Base-by-base conservation (phyloP, 1,284 basidiomycete genomes). In the Meripilus lineatus region DNA sequence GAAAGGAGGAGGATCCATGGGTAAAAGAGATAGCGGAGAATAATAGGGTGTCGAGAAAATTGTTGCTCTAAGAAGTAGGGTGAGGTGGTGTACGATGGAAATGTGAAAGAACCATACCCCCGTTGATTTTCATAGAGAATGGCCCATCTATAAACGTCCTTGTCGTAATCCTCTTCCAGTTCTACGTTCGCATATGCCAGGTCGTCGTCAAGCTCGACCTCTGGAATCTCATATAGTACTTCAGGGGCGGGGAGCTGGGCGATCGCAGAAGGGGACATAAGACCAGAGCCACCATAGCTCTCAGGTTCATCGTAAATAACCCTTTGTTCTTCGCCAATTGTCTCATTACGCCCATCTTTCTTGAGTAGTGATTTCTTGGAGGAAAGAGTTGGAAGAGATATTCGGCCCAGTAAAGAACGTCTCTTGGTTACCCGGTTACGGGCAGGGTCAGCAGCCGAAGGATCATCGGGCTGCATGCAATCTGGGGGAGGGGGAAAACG, bases 91-190 rank as follows among this genome's bases (percentile, higher is more conserved):
- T 17, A 26, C 3, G 17, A 26, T 22, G 4, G 32, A 32, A 41
- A 17, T 40, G 15, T 13, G 34, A 6, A 22, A 28, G 34, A 38
- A 37, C 67, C 72, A 46, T 53, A 86, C 86, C 87, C 87, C 59
- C 87, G 68, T 61, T 90, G 87, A 57, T 90, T 88, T 62, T 89
- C 79, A 50, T 79, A 77, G n/a, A 89, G 55, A 13, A 84, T 61
- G 6, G 82, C 86, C 88, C 88, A 90, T 58, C 74, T 70, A 57
- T 84, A 89, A 6, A 72, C 62, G 54, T 81, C 78, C 36, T 65
- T 58, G 47, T 68, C 58, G 25, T 67, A 59, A 37, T 66, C 56
- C 38, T 64, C 58, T 28, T 57, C 55, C 20, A 53, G 50, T 24
- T 39, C 48, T 5, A 46, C 36, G 15, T 44, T 44, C 4, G n/a